Percentiles rank a stretch among this genome's conserved stretches.
These are phyloP conservation scores for Ceratobasidium sp. DNA, from an alignment of 1,284 basidiomycete genomes.

Conservation along the genomic window DNA sequence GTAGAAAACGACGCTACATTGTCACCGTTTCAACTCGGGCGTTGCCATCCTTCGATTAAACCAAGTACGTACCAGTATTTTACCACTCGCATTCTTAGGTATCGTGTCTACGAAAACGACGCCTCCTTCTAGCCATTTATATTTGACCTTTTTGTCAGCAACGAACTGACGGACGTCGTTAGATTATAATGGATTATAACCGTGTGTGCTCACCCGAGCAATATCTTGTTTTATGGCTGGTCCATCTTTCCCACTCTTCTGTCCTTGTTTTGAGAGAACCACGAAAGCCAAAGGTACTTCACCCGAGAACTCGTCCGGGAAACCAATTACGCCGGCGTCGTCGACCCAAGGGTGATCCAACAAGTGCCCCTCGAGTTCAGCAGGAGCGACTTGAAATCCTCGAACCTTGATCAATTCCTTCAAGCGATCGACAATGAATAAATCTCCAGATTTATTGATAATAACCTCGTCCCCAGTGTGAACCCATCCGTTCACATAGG, in stretches of 20 bases:
- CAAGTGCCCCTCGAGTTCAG: conserved; percentile 72
- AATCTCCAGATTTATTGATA: conserved; percentile 61
- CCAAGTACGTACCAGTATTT: conserved; percentile 40
- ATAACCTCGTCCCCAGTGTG: conserved; percentile 72
- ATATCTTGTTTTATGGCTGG: conserved; percentile 53
- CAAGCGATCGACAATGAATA: conserved; percentile 71
- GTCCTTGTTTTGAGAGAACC: conserved; percentile 56
- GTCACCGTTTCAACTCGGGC: background rate
- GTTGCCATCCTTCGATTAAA: background rate
- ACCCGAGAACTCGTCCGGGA: conserved; percentile 78
- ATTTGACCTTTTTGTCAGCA: conserved; percentile 68
- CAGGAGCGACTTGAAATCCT: conserved; percentile 45
- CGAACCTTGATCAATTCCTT: conserved; percentile 52
- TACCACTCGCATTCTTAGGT: conserved; percentile 66
- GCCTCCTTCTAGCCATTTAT: conserved; percentile 73
- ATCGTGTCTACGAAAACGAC: conserved; percentile 71
- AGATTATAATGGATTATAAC: conserved; percentile 36
- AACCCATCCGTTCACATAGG: conserved; percentile 67
- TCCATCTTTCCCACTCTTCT: conserved; percentile 51
- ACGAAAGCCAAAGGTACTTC: conserved; percentile 78
- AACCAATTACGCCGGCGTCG: conserved; percentile 75
- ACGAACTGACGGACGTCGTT: conserved; percentile 60
- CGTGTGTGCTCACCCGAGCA: conserved; percentile 5
- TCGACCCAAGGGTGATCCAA: conserved; percentile 72
- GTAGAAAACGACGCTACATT: conserved; percentile 23